These are phyloP conservation scores for Amanita jacksonii DNA, from an alignment of 768 basidiomycete genomes.

Conservation along the genomic window DNA sequence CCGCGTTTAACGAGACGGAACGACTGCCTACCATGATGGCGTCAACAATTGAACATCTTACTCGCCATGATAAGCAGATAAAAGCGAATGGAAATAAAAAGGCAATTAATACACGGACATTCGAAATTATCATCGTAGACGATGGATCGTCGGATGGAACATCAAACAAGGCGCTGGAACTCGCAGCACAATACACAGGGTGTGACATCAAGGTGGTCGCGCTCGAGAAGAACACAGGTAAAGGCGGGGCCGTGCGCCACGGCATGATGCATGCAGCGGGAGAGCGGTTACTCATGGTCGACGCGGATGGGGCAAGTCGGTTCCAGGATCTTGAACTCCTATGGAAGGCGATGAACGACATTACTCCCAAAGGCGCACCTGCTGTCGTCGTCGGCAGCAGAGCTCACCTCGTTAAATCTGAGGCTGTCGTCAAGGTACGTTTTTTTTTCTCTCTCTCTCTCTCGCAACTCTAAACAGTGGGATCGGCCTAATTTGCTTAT, in stretches of 20 bases:
- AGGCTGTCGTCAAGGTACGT: constrained; percentile 85
- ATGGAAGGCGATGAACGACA: constrained; percentile 62
- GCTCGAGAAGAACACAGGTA: constrained; percentile 76
- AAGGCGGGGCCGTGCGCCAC: constrained; percentile 89
- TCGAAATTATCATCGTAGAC: constrained; percentile 83
- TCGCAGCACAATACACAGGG: constrained; percentile 46
- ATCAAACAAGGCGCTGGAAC: constrained; percentile 46
- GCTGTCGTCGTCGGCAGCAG: constrained; percentile 80
- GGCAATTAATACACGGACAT: constrained; percentile 30
- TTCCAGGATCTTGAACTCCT: constrained; percentile 79
- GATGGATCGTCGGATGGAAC: constrained; percentile 84
- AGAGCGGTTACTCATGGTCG: constrained; percentile 75
- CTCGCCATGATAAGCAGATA: constrained; percentile 14
- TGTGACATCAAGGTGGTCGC: constrained; percentile 70
- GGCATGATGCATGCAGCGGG: constrained; percentile 83
- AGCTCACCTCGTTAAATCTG: constrained; percentile 87
- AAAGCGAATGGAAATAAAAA: background rate
- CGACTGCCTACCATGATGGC: constrained; percentile 81
- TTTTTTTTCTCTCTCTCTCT: constrained; percentile 1
- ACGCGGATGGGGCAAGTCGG: constrained; percentile 89
- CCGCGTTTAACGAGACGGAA: constrained; percentile 86
- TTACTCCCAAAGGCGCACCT: constrained; percentile 38
- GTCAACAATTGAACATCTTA: constrained; percentile 60
- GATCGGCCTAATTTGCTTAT: too few species aligned
- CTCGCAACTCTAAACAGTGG: too few species aligned